Base-by-base conservation (phyloP, 352 stramenopile genomes). In the Pythium aristosporum region DNA sequence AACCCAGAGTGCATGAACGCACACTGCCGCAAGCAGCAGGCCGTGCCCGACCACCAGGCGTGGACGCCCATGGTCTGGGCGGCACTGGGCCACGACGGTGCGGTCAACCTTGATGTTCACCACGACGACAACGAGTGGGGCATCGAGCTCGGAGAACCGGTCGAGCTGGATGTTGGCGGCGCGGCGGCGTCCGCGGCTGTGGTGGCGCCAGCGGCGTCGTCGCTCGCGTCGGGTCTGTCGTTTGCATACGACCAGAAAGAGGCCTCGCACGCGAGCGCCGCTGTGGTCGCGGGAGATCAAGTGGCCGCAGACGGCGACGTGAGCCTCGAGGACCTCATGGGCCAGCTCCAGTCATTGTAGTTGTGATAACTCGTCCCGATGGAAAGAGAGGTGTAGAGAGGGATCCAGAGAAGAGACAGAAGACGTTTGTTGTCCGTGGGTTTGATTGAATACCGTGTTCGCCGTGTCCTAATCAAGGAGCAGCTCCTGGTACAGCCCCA, bases 101-200 rank as follows among this genome's bases (percentile, higher is more conserved):
- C 81, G 28, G 67, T 75, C 25, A 74, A 83, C 12, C 15, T 76
- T 18, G 67, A 66, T 5, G 82, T 92, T 42, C 67, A 80, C 43
- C 87, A 96, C 30, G 73, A 79, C 3, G 74, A 91, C 50, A 96
- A 96, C 57, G 89, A 95, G 63, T 97, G 89, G 89, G 89, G 89
- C 25, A 97, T 97, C 57, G 83, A 94, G 39, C 63, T 94, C 1
- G 69, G 71, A 16, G 69, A 67, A 23, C 69, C 63, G n/a, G 65
- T 73, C 16, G 68, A 67, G n/a, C 34, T 54, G 1, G 62, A 69
- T 15, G 51, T 60, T 1, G 61, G 37, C 15, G 47, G 47, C 5
- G 53, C 41, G 20, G 20, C 51, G 9, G 67, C 69, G 5, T 48
- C 68, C 16, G 32, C 55, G 23, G 20, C 60, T 16, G 9, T 34